Evolutionary conservation across 345 rosid genomes (phyloP).

Genomic region (Corchorus capsularis): DNA sequence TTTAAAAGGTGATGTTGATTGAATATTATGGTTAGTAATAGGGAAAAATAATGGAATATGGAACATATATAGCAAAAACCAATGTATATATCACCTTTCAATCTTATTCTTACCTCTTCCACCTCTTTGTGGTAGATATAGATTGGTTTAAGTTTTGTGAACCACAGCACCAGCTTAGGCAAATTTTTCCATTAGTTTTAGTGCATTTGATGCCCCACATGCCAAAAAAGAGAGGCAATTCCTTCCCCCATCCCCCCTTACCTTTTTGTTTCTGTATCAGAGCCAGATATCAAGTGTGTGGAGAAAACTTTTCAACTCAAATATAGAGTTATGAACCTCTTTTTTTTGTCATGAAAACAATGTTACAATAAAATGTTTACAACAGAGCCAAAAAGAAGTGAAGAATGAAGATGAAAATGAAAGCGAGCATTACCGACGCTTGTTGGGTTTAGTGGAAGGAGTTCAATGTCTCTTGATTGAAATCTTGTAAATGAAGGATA

Average conservation of each 20-base stretch:
- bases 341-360: slow-evolving; percentile 6
- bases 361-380: background rate
- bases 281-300: background rate
- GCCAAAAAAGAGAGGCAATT: background rate
- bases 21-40: slow-evolving; percentile 6
- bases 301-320: background rate
- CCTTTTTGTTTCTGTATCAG: background rate
- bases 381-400: background rate
- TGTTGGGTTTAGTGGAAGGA: no score
- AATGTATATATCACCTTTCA: background rate
- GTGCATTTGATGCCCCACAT: slow-evolving; percentile 46
- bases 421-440: no score
- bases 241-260: background rate
- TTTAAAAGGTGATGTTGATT: slow-evolving; percentile 40
- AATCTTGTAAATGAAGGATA: no score
- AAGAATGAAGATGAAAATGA: background rate
- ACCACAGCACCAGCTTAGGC: slow-evolving; percentile 7
- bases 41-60: slow-evolving; percentile 25
- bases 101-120: slow-evolving; percentile 7
- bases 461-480: no score
- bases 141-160: slow-evolving; percentile 29
- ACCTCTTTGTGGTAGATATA: slow-evolving; percentile 10
- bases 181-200: background rate
- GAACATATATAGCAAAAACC: slow-evolving; percentile 26
- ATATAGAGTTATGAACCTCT: background rate